phyloP scores from a whole-genome alignment of 805 yeast genomes.

The Yamadazyma ubonensis region DNA sequence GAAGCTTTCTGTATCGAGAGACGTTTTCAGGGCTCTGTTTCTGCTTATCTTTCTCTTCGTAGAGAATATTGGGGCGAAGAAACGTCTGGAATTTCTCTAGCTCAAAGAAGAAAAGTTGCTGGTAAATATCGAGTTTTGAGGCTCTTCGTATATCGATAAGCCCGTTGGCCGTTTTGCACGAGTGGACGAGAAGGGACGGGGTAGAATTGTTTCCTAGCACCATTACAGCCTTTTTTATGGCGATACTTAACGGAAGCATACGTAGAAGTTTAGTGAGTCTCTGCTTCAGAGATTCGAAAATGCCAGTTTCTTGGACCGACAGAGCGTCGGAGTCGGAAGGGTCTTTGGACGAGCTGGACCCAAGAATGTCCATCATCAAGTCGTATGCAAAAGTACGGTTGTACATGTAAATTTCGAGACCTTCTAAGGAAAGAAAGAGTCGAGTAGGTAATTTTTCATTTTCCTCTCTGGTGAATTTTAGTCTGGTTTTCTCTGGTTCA shows the following conservation, averaged over 20 bases:
- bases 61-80: slow-evolving; percentile 71
- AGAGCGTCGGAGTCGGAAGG: too few species aligned
- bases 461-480: slow-evolving; percentile 17
- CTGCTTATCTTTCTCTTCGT: slow-evolving; percentile 26
- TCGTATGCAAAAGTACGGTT: slow-evolving; percentile 81
- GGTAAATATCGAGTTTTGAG: slow-evolving; percentile 54
- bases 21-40: slow-evolving; percentile 2
- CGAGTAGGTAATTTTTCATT: slow-evolving; percentile 56
- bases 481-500: too few species aligned
- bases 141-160: slow-evolving; percentile 53
- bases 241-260: slow-evolving; percentile 62
- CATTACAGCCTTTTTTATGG: slow-evolving; percentile 64
- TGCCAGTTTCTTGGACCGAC: neutral
- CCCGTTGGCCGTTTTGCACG: slow-evolving; percentile 56
- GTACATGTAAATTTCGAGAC: slow-evolving; percentile 79
- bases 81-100: slow-evolving; percentile 56
- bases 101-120: slow-evolving; percentile 43
- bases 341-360: too few species aligned
- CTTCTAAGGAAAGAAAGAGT: slow-evolving; percentile 60
- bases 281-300: slow-evolving; percentile 1
- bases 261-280: slow-evolving; percentile 22
- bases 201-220: slow-evolving; percentile 81
- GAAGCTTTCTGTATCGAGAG: slow-evolving; percentile 10
- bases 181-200: slow-evolving; percentile 64
- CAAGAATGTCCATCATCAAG: slow-evolving; percentile 46